Percentiles rank a stretch among this genome's conserved stretches.
These are phyloP conservation scores for Leccinum pachyderme DNA, from an alignment of 1,284 basidiomycete genomes.

Conservation along the genomic window DNA sequence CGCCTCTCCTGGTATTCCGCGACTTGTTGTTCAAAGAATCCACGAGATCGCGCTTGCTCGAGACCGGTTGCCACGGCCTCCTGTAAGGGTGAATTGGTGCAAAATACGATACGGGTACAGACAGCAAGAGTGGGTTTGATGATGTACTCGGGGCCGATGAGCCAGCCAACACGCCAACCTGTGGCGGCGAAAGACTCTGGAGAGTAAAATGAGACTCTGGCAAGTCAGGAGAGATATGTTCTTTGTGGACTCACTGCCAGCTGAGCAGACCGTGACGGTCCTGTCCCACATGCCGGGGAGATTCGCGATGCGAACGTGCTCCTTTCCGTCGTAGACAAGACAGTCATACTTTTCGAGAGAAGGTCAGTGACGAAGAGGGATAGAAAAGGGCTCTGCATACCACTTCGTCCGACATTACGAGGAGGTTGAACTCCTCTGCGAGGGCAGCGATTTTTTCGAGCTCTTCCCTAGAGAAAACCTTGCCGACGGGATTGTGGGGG, in stretches of 20 bases:
- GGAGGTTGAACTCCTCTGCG: constrained; percentile 89
- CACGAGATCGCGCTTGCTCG: constrained; percentile 67
- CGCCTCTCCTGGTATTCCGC: constrained; percentile 83
- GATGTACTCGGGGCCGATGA: constrained; percentile 84
- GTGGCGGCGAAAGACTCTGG: constrained; percentile 96
- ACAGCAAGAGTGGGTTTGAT: constrained; percentile 88
- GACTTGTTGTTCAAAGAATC: constrained; percentile 81
- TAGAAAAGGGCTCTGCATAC: constrained; percentile 47
- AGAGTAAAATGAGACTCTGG: background rate
- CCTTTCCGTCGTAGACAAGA: constrained; percentile 83
- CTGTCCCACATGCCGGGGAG: constrained; percentile 99
- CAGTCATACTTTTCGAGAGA: constrained; percentile 76
- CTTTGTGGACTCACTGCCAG: constrained; percentile 58
- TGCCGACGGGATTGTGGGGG: constrained; percentile 94
- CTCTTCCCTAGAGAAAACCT: constrained; percentile 87
- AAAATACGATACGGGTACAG: constrained; percentile 93
- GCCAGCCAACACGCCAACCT: constrained; percentile 97
- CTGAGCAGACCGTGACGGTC: constrained; percentile 80
- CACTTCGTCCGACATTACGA: constrained; percentile 97
- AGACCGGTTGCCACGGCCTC: constrained; percentile 89
- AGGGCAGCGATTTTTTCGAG: constrained; percentile 82
- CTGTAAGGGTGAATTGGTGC: constrained; percentile 88
- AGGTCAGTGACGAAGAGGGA: constrained; percentile 1
- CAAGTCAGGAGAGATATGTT: background rate
- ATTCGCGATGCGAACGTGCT: constrained; percentile 90